phyloP scores from a whole-genome alignment of 2,329 filamentous ascomycete genomes.

The Colletotrichum tanaceti region DNA sequence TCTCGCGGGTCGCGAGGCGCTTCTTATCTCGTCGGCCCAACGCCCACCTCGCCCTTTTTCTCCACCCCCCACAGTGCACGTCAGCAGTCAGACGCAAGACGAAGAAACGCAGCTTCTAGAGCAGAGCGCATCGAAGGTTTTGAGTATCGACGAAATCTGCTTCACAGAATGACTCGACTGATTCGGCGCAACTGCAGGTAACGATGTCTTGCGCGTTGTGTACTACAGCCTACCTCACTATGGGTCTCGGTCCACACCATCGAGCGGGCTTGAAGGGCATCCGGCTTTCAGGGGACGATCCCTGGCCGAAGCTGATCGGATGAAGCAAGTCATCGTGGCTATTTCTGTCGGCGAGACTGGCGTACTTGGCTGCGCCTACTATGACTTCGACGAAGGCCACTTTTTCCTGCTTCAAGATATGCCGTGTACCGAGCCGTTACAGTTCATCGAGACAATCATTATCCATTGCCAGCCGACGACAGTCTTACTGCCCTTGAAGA shows the following conservation, averaged over 20 bases:
- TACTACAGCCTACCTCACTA: background rate
- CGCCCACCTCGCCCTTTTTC: slow-evolving; percentile 22
- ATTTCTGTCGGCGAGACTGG: slow-evolving; percentile 78
- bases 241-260: background rate
- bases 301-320: slow-evolving; percentile 38
- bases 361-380: slow-evolving; percentile 86
- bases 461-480: slow-evolving; percentile 66
- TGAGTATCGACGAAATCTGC: too few relatives aligned
- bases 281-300: background rate
- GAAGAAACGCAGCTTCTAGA: background rate
- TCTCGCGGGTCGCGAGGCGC: background rate
- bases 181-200: background rate
- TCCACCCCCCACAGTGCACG: slow-evolving; percentile 2
- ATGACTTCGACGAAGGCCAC: slow-evolving; percentile 74
- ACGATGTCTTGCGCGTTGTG: background rate
- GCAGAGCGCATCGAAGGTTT: background rate
- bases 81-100: background rate
- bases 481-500: slow-evolving; percentile 63
- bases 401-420: slow-evolving; percentile 81
- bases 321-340: slow-evolving; percentile 78
- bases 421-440: slow-evolving; percentile 3
- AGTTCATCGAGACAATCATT: slow-evolving; percentile 65
- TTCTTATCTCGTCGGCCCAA: slow-evolving; percentile 7
- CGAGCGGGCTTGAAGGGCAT: background rate
- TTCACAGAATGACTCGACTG: background rate